Percentiles rank a stretch among this genome's conserved stretches.
Conservation (phyloP, 768 basidiomycete species). For the Harrya chromipes region DNA sequence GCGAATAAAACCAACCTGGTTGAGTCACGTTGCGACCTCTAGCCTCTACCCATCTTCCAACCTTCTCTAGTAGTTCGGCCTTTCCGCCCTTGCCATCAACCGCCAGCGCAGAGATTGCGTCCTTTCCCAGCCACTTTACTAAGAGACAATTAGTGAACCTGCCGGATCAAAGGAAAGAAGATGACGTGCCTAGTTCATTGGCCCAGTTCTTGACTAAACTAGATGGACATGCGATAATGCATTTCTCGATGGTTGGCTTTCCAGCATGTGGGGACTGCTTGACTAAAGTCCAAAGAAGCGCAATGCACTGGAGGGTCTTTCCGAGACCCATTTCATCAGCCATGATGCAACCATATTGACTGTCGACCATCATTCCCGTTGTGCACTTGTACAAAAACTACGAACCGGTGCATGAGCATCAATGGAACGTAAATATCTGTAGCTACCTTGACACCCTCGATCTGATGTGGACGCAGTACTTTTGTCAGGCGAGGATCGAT, state of each 20-base stretch:
- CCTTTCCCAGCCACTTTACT: slow-evolving; percentile 97
- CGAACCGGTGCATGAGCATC: slow-evolving; percentile 1
- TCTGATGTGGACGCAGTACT: slow-evolving; percentile 93
- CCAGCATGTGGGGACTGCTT: slow-evolving; percentile 91
- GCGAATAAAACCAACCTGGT: slow-evolving; percentile 56
- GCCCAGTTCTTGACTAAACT: slow-evolving; percentile 99
- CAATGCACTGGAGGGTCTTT: slow-evolving; percentile 95
- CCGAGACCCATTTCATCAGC: slow-evolving; percentile 99
- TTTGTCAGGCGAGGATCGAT: slow-evolving; percentile 88
- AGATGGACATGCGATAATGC: slow-evolving; percentile 95
- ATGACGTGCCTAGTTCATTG: slow-evolving; percentile 77
- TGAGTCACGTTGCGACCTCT: slow-evolving; percentile 86
- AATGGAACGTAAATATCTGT: neutral
- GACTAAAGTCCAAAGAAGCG: slow-evolving; percentile 90
- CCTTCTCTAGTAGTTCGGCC: slow-evolving; percentile 70
- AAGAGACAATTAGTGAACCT: neutral
- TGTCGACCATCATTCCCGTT: slow-evolving; percentile 88
- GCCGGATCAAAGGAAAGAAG: neutral
- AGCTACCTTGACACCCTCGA: slow-evolving; percentile 93
- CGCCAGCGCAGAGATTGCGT: slow-evolving; percentile 76
- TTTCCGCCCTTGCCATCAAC: slow-evolving; percentile 93
- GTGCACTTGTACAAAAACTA: slow-evolving; percentile 96
- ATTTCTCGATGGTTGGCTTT: slow-evolving; percentile 91
- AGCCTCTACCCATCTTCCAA: slow-evolving; percentile 88
- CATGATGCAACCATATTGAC: slow-evolving; percentile 97